Evolutionary conservation across 1,284 basidiomycete genomes (phyloP), one percentile per base, ranked within the genome.

Genomic region (Fomes fomentarius): DNA sequence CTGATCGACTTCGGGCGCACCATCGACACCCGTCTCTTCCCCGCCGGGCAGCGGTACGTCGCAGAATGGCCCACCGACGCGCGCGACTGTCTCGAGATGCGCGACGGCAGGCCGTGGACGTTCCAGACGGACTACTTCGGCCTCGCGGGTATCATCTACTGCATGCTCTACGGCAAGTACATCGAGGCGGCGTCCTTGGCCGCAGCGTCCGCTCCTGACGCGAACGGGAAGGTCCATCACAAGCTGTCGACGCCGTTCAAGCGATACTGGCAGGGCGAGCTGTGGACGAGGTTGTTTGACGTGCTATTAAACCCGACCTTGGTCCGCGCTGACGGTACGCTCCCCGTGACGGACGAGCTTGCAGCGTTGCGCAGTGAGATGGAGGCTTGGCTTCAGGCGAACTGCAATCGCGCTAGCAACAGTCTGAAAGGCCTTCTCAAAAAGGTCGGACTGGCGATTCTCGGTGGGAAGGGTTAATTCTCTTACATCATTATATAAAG

Each of bases 61-160:
- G 90, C 91, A 3, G 93, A 97, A 61, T 98, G 96, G 95, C 77
- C 85, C 26, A 83, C 87, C 4, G 91, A 97, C 70, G 86, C 87
- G 53, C 81, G 88, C 40, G 97, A 99, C 72, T 98, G 96, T 71
- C 76, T 85, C 53, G 94, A 98, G 76, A 90, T 98, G 72, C 84
- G 93, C 41, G 85, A 92, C 67, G 83, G 85, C 22, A 76, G 79
- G 38, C 82, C 92, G 1, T 99, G 96, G 94, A 95, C 89, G 45
- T 98, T 85, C 74, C 91, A 99, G 71, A 87, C 94, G 1, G 97
- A 99, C 73, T 99, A 99, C 74, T 94, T 88, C 67, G 97, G 97
- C 15, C 81, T 98, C 17, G 94, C 94, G 0, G 88, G 93, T 41
- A 89, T 99, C 63, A 83, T 94, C 28, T 96, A 95, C 74, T 97